A percentile compares a stretch with the other conserved stretches of the same genome.
Evolutionary conservation across 192 early-diverging fungal genomes (phyloP).

Genomic region (Coemansia biformis): DNA sequence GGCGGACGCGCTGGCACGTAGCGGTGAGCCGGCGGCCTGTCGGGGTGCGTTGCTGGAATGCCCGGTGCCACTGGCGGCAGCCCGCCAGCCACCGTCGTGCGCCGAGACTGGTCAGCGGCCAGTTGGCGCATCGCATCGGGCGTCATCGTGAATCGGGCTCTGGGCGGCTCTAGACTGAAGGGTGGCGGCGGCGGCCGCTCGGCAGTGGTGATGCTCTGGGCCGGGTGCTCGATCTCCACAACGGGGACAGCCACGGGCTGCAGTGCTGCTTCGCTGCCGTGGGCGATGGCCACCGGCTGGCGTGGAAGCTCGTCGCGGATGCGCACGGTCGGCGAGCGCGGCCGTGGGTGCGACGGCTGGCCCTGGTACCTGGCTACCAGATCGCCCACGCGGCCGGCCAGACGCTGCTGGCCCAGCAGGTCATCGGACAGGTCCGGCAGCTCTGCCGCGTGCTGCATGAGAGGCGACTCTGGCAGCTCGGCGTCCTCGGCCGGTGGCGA

Average conservation of each 20-base stretch:
- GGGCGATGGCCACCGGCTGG: background rate
- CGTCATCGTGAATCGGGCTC: conserved; percentile 35
- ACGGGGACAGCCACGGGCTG: background rate
- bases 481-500: background rate
- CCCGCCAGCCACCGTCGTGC: conserved; percentile 2
- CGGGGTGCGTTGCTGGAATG: conserved; percentile 10
- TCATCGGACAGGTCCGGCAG: conserved; percentile 2
- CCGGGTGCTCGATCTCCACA: background rate
- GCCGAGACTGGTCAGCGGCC: conserved; percentile 7
- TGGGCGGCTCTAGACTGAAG: background rate
- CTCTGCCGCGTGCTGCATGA: background rate
- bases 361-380: conserved; percentile 23
- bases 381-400: conserved; percentile 14
- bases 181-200: background rate
- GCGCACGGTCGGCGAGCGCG: conserved; percentile 22
- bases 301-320: conserved; percentile 10
- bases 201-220: background rate
- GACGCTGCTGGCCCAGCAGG: conserved; percentile 1
- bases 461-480: background rate
- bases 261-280: background rate
- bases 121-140: conserved; percentile 40
- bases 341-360: conserved; percentile 4
- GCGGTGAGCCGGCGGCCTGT: background rate
- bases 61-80: conserved; percentile 32
- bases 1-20: background rate